Percentiles rank a stretch among this genome's conserved stretches.
phyloP scores from a whole-genome alignment of 176 grass and related monocot species.

The Bothriochloa decipiens region DNA sequence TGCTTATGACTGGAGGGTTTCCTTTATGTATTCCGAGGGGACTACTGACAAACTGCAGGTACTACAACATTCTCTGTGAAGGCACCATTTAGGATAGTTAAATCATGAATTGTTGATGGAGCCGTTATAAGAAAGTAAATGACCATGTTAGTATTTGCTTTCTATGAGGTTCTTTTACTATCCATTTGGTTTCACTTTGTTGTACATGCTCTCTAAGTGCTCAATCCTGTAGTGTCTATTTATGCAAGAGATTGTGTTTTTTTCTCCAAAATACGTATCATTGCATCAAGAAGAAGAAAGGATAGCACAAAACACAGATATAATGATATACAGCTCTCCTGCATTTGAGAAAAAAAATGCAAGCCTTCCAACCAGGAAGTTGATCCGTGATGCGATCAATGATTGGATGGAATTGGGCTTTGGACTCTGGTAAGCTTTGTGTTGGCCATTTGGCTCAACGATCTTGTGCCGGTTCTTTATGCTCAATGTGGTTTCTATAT shows the following conservation, averaged over 20 bases:
- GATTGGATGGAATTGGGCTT: too few species aligned
- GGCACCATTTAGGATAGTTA: slow-evolving; percentile 16
- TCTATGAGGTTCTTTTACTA: slow-evolving; percentile 21
- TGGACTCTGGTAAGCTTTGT: neutral
- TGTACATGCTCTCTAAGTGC: slow-evolving; percentile 19
- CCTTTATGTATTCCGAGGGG: slow-evolving; percentile 72
- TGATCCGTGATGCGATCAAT: neutral
- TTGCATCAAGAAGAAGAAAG: neutral
- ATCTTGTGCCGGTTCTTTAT: neutral
- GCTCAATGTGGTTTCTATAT: slow-evolving; percentile 24
- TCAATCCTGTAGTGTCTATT: neutral
- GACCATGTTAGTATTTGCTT: neutral
- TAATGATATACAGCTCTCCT: neutral
- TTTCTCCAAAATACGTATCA: neutral
- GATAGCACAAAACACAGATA: neutral
- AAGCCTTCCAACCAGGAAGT: neutral
- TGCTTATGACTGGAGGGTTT: slow-evolving; percentile 76
- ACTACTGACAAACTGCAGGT: slow-evolving; percentile 80
- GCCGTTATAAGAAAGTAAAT: slow-evolving; percentile 27
- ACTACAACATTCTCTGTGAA: slow-evolving; percentile 41
- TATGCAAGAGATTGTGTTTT: neutral
- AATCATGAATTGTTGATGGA: slow-evolving; percentile 35
- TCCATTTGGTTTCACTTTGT: slow-evolving; percentile 8
- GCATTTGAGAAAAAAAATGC: neutral
- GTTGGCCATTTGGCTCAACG: neutral